Evolutionary conservation across 2,329 filamentous ascomycete genomes (phyloP), one percentile per base, ranked within the genome.

Genomic region (Stagonosporopsis vannaccii): DNA sequence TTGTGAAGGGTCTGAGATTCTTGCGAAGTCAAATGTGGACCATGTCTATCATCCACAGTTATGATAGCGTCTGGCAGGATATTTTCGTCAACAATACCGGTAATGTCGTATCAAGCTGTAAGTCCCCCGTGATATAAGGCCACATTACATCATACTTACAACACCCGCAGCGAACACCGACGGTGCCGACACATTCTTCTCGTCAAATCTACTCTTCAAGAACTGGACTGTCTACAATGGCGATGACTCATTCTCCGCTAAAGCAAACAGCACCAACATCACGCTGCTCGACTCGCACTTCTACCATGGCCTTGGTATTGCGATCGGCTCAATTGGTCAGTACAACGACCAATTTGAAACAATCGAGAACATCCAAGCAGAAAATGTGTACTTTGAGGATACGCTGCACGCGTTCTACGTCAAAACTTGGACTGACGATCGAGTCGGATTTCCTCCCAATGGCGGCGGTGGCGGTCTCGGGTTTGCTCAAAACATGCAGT

Each of bases 11-110:
- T 3, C 56, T 86, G 15, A 75, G 75, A 2, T 85, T 85, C 59
- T 71, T 87, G 7, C 80, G 84, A 57, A 83, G 80, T 57, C 84
- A 87, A 71, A 87, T 87, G 84, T 87, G 85, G 81, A 71, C 82
- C 0, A 81, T 86, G 78, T 81, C 81, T 1, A 77, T 85, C 26
- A 82, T 81, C 9, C 72, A 81, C 65, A 81, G 80, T 3, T 58
- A 78, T 6, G 71, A 81, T 44, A 70, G 82, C 1, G 69, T 81
- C 0, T 73, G 86, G 6, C 75, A 82, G 45, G 77, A 82, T 56
- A 83, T 86, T 30, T 78, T 80, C 58, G 78, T 85, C 51, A 85
- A 85, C 71, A 85, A 79, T 35, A 69, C 60, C 8, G 62, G 67
- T 11, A 68, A 63, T 17, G 28, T 45, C 13, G 56, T 68, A 19